Conservation (phyloP, 305 asterid genomes). For the Nicotiana rustica region DNA sequence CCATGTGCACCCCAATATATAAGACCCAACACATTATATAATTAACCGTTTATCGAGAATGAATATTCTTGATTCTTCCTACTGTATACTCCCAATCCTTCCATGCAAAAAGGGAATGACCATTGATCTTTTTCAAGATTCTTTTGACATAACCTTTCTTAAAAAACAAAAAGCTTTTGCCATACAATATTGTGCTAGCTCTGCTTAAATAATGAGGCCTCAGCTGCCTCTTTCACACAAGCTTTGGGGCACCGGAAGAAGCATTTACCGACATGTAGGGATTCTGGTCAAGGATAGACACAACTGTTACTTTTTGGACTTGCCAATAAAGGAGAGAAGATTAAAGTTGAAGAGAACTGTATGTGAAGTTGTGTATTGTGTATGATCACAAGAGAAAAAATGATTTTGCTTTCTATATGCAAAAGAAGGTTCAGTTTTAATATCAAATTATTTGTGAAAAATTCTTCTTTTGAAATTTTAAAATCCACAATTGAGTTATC, state of each 20-base stretch:
- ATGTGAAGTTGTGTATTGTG: not conserved
- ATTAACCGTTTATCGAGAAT: not conserved
- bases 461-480: not conserved
- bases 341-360: not conserved
- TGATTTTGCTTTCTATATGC: not conserved
- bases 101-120: not conserved
- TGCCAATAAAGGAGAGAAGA: not conserved
- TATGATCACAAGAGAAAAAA: not conserved
- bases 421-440: not conserved
- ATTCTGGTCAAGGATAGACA: not conserved
- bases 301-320: not conserved
- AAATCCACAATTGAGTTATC: not conserved
- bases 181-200: not conserved
- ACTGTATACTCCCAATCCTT: not conserved
- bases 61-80: not conserved
- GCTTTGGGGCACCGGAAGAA: not conserved
- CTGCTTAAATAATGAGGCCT: not conserved
- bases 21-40: not conserved
- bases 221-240: not conserved
- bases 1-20: not conserved
- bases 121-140: not conserved
- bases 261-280: not conserved
- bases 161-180: not conserved
- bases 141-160: not conserved
- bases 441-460: not conserved